Evolutionary conservation across 1,284 basidiomycete genomes (phyloP), one percentile per base, ranked within the genome.

Genomic region (Rhodotorula sp.): DNA sequence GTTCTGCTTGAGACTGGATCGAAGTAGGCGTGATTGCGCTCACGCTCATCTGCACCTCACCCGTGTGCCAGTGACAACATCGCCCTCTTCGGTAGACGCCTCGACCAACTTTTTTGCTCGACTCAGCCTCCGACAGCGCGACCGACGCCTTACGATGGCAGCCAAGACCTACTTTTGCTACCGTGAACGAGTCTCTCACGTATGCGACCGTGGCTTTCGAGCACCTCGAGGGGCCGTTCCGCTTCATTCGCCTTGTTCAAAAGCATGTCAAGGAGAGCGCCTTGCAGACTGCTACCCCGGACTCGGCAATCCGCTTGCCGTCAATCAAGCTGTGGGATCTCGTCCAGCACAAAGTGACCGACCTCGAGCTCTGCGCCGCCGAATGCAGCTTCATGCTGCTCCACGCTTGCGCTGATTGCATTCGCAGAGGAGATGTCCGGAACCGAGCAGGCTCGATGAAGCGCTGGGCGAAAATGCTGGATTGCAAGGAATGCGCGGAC

Each of bases 331-430:
- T 63, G 20, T 63, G 62, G 62, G 29, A 46, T 6, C 10, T 46
- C 29, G n/a, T 63, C 26, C 26, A 29, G 53, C 62, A 63, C 29
- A 33, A 63, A 44, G 22, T 56, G 10, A 22, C 46, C 29, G 62
- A 63, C 29, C 20, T 30, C 29, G 62, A 55, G 53, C 29, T 63
- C 7, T 1, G 2, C 14, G 26, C 22, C 3, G 62, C 53, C 4
- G 33, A 51, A 17, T 7, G 33, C 5, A 6, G 1, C 8, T 22
- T 37, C 8, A 8, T 53, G 20, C 30, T n/a, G 1, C 14, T 2
- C 4, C 15, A 1, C 51, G 60, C 30, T 1, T n/a, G 46, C 12
- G 15, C 33, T 49, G 48, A 8, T 33, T 33, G 33, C 33, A 33
- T 7, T 4, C 4, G 33, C 33, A 33, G 4, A 33, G 33, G 33